Base-by-base conservation (phyloP, 192 early-diverging fungal genomes). In the Linnemannia elongata region DNA sequence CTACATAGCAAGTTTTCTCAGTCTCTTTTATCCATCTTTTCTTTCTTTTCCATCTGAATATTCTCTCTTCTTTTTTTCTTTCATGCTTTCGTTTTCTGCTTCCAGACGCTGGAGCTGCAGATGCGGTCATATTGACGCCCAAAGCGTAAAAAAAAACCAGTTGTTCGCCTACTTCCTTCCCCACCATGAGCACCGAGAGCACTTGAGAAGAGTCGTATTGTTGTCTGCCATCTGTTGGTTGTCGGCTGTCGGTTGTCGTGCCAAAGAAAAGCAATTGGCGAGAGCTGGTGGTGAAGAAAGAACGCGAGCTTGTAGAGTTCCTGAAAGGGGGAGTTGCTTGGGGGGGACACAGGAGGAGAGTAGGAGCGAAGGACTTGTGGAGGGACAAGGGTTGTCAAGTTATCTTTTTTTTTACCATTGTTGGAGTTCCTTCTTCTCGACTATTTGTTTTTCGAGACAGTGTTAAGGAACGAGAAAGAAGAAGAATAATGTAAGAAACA, bases 361-460 rank as follows among this genome's bases (percentile, higher is more conserved):
- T 24, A 13, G 60, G 60, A 3, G n/a, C 1, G 60, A 66, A 33
- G 30, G 35, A 33, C 17, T 13, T 45, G 18, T 52, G 49, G 18
- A 18, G 15, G 33, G 30, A 33, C n/a, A 33, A 66, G 10, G 27
- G 30, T 63, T 63, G 60, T 66, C 60, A 66, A 66, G 30, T 5
- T 22, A 4, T 52, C 17, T 52, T 52, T 30, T 63, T n/a, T 27
- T 35, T 75, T 88, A 95, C 97, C 97, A 98, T 92, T 96, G 95
- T 85, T 97, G 95, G 41, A 98, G 92, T 83, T 98, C 97, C 82
- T 95, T 97, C 83, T 96, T 96, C 88, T 98, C 95, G 77, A 97
- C 92, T 93, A 52, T 66, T 30, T 4, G n/a, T n/a, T 63, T 27
- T 60, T 66, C 30, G 12, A 30, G 30, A 33, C 27, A 12, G 24